Conservation (phyloP, 148 eudicot genomes). For the Euryodendron excelsum region DNA sequence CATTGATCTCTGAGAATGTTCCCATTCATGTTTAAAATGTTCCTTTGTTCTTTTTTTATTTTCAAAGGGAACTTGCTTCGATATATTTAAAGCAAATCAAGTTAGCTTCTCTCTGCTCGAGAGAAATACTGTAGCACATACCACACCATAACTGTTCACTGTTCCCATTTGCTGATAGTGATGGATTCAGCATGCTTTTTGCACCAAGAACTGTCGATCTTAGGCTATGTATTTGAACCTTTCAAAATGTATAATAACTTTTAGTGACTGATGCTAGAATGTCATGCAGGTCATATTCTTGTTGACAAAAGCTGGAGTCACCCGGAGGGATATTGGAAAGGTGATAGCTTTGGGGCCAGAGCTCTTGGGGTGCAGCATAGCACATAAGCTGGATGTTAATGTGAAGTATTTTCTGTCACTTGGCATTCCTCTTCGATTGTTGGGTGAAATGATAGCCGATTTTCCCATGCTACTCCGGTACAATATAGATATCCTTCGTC, state of each 20-base stretch:
- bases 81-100: background rate
- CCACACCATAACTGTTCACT: background rate
- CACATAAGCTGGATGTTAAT: constrained; percentile 72
- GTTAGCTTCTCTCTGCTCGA: background rate
- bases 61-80: background rate
- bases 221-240: background rate
- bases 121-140: background rate
- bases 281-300: constrained; percentile 69
- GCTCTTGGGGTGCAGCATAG: constrained; percentile 90
- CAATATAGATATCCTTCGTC: constrained; percentile 77
- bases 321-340: constrained; percentile 63
- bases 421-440: constrained; percentile 52
- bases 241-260: background rate
- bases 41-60: background rate
- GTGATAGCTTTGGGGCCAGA: constrained; percentile 85
- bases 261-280: background rate
- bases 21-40: too few relatives aligned
- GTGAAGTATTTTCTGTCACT: constrained; percentile 88
- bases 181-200: background rate
- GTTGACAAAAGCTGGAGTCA: constrained; percentile 82
- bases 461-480: constrained; percentile 92
- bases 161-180: background rate
- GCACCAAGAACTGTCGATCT: background rate
- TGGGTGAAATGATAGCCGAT: constrained; percentile 89
- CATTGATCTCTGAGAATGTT: background rate